A percentile compares a stretch with the other conserved stretches of the same genome.
These are phyloP conservation scores for Candida ulmi DNA, from an alignment of 805 yeast genomes.

Conservation along the genomic window DNA sequence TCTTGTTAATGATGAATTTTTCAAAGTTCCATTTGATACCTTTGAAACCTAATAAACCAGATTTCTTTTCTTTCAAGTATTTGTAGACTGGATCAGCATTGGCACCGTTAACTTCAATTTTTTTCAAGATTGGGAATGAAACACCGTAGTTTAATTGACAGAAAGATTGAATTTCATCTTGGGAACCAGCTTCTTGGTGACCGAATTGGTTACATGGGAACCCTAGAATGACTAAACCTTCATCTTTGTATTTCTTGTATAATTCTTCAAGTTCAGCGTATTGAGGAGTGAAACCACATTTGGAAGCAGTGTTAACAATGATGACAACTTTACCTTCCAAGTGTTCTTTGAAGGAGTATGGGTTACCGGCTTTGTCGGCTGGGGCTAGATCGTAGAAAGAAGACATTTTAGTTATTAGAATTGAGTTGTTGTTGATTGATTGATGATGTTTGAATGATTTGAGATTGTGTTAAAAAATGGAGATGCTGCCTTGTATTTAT, in stretches of 20 bases:
- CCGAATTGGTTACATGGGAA: constrained; percentile 94
- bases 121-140: constrained; percentile 80
- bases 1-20: constrained; percentile 55
- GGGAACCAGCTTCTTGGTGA: constrained; percentile 67
- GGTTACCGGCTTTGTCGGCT: constrained; percentile 52
- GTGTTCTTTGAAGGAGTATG: constrained; percentile 47
- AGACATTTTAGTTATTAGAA: constrained; percentile 40
- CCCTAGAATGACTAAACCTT: constrained; percentile 67
- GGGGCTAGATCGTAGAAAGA: constrained; percentile 65
- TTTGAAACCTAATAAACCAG: constrained; percentile 58
- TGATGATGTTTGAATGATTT: not conserved
- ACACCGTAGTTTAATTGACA: constrained; percentile 85
- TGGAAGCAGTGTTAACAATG: constrained; percentile 84
- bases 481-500: too few species aligned
- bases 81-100: constrained; percentile 75
- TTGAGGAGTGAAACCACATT: constrained; percentile 81
- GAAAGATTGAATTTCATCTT: constrained; percentile 67
- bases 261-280: constrained; percentile 67
- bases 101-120: constrained; percentile 85
- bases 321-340: constrained; percentile 77
- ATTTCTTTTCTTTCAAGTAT: constrained; percentile 65
- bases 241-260: constrained; percentile 57
- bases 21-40: constrained; percentile 80
- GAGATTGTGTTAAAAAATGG: too few species aligned
- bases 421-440: too few species aligned